Base-by-base conservation (phyloP, 106 monocot genomes). In the Chionographis japonica region DNA sequence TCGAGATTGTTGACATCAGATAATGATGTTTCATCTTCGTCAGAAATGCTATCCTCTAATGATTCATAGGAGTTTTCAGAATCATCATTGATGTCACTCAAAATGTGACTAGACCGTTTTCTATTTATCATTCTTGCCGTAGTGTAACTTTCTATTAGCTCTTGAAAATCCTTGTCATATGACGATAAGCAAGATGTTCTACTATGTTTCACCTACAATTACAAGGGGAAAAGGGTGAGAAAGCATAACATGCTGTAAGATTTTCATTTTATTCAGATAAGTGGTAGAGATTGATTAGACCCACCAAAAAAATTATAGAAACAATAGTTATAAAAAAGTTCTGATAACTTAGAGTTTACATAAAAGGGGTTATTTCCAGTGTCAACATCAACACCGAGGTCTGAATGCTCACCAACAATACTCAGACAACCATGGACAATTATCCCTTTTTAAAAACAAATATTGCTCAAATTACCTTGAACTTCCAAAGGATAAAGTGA, bases 151-250 rank as follows among this genome's bases (percentile, higher is more conserved):
- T 82, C 70, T 70, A 92, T 79, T 60, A 98, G 60, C 72, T 92
- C 89, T 8, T 40, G 49, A 40, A 98, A 98, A 59, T 98, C 97
- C 20, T 70, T 77, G 17, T 53, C 41, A 77, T 92, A 98, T 40
- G 89, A 92, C 69, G 79, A 84, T 53, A 38, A 19, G 41, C 50
- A 78, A n/a, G 83, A 78, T 54, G 88, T 92, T 64, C 66, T 80
- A 64, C 97, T 92, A 71, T 90, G 89, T 72, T 83, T 89, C 56
- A 95, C 95, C 95, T 95, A 77, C 56, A 75, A 59, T 42, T 40
- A 43, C 15, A 66, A 15, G 62, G 4, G 27, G 50, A 56, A 65
- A 71, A 72, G 12, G 20, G 6, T 72, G 51, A 62, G 61, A 49
- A 39, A 9, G 15, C 3, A 62, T 2, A 19, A 55, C 40, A 18